Evolutionary conservation across 495 filamentous ascomycete genomes (phyloP).

Genomic region (Xylaria flabelliformis): DNA sequence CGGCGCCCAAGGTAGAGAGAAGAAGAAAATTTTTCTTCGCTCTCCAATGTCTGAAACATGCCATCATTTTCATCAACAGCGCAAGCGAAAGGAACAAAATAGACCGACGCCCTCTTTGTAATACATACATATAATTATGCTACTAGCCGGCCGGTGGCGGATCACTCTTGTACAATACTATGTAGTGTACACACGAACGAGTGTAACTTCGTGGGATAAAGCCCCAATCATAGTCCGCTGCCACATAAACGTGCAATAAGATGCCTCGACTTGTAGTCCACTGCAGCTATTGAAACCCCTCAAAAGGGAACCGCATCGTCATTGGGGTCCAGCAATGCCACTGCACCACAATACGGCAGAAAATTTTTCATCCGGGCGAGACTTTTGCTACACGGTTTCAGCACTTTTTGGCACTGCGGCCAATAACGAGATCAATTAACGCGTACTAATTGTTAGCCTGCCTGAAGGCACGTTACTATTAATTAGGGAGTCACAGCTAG

Average conservation of each 20-base stretch:
- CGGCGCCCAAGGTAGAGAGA: background rate
- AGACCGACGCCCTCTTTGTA: conserved; percentile 17
- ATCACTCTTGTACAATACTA: background rate
- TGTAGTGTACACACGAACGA: background rate
- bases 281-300: background rate
- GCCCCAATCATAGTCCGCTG: background rate
- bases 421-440: conserved; percentile 4
- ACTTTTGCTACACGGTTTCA: conserved; percentile 7
- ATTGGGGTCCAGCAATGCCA: conserved; percentile 18
- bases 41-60: conserved; percentile 21
- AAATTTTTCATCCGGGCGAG: conserved; percentile 12
- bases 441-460: conserved; percentile 1
- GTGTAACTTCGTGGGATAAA: background rate
- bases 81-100: conserved; percentile 2
- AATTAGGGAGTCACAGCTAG: conserved; percentile 16
- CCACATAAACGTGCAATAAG: conserved; percentile 16
- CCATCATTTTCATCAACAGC: background rate
- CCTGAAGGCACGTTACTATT: background rate
- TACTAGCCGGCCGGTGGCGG: conserved; percentile 17
- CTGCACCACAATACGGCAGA: conserved; percentile 10
- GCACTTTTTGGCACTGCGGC: conserved; percentile 6
- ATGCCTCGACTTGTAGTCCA: conserved; percentile 6
- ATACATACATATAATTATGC: background rate
- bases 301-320: background rate
- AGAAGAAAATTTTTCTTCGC: background rate